Base-by-base conservation (phyloP, 352 stramenopile genomes). In the Thalassiosira exigua region DNA sequence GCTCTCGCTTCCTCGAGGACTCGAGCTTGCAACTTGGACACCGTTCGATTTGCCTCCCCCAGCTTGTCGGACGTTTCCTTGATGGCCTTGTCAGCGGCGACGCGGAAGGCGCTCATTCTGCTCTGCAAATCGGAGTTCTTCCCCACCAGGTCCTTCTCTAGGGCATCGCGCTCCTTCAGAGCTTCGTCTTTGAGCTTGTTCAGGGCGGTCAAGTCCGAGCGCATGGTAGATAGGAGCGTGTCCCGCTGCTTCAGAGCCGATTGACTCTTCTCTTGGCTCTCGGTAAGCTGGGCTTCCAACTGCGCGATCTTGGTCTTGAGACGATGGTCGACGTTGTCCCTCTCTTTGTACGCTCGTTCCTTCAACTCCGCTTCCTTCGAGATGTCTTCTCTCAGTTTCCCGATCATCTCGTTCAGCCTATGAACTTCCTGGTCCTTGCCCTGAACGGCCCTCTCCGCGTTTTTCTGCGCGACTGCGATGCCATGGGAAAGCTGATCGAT, bases 271-370 rank as follows among this genome's bases (percentile, higher is more conserved):
- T 44, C 44, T 56, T 50, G 21, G 36, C 50, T 46, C 27, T 59
- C 33, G 11, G 22, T 32, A 29, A 69, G 26, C 39, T 79, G 57
- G n/a, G 66, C 64, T 42, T 79, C 67, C 24, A 84, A 51, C 32
- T 84, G 33, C 33, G 24, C 30, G 5, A 84, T 75, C 67, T 75
- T 59, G 30, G 44, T 42, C 24, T 61, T 71, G 7, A 84, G 44
- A 26, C 57, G 30, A 2, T 39, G 27, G 42, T 66, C 39, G 32
- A 75, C 42, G 9, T 46, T 42, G 14, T 58, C 44, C 30, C 48
- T 61, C 30, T 76, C 68, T 29, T 69, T 58, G 0, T 32, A 36
- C 26, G 69, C 57, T 33, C 52, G 29, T 14, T 50, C 53, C 58
- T 64, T 69, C 58, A 56, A 41, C 11, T 36, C n/a, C 19, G 2